Base-by-base conservation (phyloP, 139 green algal genomes). In the Nannochloris sp. region DNA sequence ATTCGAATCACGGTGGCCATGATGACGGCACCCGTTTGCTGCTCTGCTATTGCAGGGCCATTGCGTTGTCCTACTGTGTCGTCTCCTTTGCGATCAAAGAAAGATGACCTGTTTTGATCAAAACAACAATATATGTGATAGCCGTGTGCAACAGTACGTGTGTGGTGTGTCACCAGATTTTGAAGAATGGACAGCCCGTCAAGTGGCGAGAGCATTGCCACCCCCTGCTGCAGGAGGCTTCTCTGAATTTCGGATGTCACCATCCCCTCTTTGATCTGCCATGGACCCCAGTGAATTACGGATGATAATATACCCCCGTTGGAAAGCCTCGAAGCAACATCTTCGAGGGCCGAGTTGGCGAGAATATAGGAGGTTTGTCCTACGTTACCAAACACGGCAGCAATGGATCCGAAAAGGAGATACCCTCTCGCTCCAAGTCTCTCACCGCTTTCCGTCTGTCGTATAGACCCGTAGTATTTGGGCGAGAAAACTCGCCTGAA, bases 291-390 rank as follows among this genome's bases (percentile, higher is more conserved):
- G 19, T 71, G 60, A 15, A 81, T 57, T 44, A 48, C 46, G 4
- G 5, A 24, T 25, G 63, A 48, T 31, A 29, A 10, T 5, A 61
- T 11, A 5, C 63, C 62, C 23, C 62, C 16, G 3, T 24, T 49
- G 16, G 16, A 23, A 21, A 18, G 11, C 18, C 34, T 37, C 16
- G 8, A 14, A 19, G 16, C 16, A 18, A 57, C 23, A 31, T 15
- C 11, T 27, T 57, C 50, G 36, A 85, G 50, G 8, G 31, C 51
- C 0, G 75, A 53, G 24, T 87, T 87, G 43, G 79, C 79, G 18
- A 74, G 67, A 3, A 71, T 53, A 46, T 87, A 87, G n/a, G 74
- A 75, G n/a, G 77, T 37, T 46, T 87, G 80, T 6, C 79, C 80
- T 44, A 56, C 44, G 7, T 44, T 66, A 29, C 80, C 80, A n/a